phyloP scores from a whole-genome alignment of 129 eudicot genomes.

The Smallanthus sonchifolius region DNA sequence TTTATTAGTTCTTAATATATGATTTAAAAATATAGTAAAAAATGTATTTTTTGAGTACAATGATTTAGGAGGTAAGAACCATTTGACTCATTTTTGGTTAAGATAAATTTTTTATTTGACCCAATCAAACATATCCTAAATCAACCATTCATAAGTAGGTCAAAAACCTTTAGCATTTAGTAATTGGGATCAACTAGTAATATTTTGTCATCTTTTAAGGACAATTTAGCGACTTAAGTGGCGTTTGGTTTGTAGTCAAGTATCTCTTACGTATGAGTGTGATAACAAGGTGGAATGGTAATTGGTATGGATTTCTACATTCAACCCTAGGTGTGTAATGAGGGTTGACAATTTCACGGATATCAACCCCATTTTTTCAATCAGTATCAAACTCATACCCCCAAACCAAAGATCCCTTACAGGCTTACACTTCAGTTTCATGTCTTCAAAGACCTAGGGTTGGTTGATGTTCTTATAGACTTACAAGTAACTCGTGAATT shows the following conservation, averaged over 20 bases:
- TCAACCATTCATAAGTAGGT: background rate
- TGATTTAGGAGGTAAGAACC: background rate
- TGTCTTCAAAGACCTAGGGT: background rate
- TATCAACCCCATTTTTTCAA: background rate
- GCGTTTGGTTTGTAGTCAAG: no score
- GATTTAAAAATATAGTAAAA: no score
- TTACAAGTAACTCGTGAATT: background rate
- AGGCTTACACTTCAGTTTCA: background rate
- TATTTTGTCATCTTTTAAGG: background rate
- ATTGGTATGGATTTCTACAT: background rate
- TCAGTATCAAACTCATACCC: background rate
- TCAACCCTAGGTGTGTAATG: background rate
- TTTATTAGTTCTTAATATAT: no score
- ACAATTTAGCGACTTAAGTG: background rate
- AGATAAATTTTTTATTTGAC: background rate
- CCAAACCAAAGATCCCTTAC: background rate
- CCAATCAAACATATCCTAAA: background rate
- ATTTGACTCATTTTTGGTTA: background rate
- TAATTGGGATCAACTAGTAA: background rate
- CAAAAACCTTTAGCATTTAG: no score
- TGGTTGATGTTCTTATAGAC: background rate
- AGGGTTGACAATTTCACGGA: background rate
- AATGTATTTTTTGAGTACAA: background rate
- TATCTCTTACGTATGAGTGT: background rate
- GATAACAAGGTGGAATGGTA: background rate